A percentile compares a stretch with the other conserved stretches of the same genome.
Conservation (phyloP, 768 basidiomycete genomes). For the Suillus subalutaceus region DNA sequence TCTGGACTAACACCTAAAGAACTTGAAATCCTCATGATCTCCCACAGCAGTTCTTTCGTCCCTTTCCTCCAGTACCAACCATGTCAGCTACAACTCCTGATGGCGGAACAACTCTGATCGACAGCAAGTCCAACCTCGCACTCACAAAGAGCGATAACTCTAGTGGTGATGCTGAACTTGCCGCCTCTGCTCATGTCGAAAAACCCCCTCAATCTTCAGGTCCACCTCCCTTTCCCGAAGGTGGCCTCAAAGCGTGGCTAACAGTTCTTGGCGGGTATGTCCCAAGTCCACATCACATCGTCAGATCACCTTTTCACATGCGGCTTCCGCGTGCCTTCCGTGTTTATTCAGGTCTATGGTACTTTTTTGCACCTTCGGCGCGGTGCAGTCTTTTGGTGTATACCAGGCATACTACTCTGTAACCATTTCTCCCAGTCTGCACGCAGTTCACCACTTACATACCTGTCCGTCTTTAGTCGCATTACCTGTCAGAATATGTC, state of each 20-base stretch:
- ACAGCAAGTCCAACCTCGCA: conserved; percentile 6
- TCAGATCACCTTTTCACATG: conserved; percentile 1
- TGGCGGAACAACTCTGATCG: conserved; percentile 2
- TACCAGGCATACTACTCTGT: conserved; percentile 57
- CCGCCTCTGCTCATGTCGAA: background rate
- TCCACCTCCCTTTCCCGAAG: conserved; percentile 43
- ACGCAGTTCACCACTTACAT: background rate
- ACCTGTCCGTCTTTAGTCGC: conserved; percentile 28
- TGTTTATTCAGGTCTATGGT: conserved; percentile 38
- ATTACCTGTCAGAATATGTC: conserved; percentile 40
- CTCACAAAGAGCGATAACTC: conserved; percentile 9
- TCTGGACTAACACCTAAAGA: conserved; percentile 18
- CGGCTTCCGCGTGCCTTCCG: background rate
- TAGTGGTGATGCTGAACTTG: background rate
- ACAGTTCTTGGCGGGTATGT: conserved; percentile 51
- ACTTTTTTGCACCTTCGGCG: conserved; percentile 52
- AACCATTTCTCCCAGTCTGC: conserved; percentile 1
- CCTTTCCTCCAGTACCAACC: conserved; percentile 7
- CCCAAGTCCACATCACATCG: background rate
- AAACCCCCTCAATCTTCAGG: background rate
- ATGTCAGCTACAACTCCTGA: conserved; percentile 13
- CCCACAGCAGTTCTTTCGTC: background rate
- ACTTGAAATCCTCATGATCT: conserved; percentile 10
- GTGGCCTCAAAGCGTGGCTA: conserved; percentile 47
- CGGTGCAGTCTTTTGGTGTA: conserved; percentile 50